phyloP scores from a whole-genome alignment of 257 asterid species.

The Jaltomata sinuosa region DNA sequence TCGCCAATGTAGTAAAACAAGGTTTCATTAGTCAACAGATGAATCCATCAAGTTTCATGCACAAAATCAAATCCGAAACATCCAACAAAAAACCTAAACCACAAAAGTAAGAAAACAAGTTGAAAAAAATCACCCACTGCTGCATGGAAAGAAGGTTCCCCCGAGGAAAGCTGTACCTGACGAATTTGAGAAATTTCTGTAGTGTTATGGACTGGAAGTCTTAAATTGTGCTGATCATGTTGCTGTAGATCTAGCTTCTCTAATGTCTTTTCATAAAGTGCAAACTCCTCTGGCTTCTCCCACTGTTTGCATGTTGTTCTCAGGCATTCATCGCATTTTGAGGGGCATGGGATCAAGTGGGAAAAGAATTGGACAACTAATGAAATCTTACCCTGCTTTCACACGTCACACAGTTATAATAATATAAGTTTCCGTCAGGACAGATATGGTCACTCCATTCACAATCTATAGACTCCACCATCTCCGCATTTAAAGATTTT shows the following conservation, averaged over 20 bases:
- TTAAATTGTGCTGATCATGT: slow-evolving; percentile 26
- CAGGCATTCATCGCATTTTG: slow-evolving; percentile 2
- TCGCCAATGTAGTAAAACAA: neutral
- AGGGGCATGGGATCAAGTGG: neutral
- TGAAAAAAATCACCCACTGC: slow-evolving; percentile 19
- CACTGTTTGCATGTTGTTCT: slow-evolving; percentile 37
- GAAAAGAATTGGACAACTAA: neutral
- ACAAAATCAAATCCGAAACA: neutral
- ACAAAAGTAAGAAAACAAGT: neutral
- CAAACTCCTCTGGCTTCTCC: slow-evolving; percentile 81
- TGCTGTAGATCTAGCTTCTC: slow-evolving; percentile 34
- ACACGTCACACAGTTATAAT: slow-evolving; percentile 70
- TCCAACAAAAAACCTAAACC: neutral
- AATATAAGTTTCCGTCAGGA: slow-evolving; percentile 75
- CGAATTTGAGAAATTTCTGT: slow-evolving; percentile 25
- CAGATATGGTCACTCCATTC: slow-evolving; percentile 94
- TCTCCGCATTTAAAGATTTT: slow-evolving; percentile 22
- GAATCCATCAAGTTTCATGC: neutral
- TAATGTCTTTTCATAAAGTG: slow-evolving; percentile 45
- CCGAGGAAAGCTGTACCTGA: neutral
- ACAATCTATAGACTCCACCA: slow-evolving; percentile 41
- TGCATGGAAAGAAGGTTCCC: neutral
- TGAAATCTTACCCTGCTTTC: slow-evolving; percentile 60
- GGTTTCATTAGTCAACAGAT: neutral
- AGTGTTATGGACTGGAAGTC: slow-evolving; percentile 17